Percentiles rank a stretch among this genome's conserved stretches.
Evolutionary conservation across 2,329 filamentous ascomycete genomes (phyloP).

Genomic region (Colletotrichum zoysiae): DNA sequence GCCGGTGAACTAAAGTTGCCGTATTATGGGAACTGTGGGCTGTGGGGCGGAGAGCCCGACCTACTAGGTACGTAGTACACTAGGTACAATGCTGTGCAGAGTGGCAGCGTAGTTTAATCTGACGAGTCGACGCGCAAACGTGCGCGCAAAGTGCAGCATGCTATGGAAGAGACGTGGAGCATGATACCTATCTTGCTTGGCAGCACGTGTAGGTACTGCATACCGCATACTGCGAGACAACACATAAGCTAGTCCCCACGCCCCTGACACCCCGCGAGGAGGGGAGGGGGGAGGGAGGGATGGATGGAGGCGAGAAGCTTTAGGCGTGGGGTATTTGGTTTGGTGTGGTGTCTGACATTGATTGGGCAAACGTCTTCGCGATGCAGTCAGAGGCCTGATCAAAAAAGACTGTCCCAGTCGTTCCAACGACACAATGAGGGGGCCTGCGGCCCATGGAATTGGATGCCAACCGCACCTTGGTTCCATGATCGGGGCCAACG

Average conservation of each 20-base stretch:
- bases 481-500: not conserved
- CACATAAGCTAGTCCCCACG: not conserved
- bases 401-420: not conserved
- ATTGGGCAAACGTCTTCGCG: not conserved
- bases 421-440: not conserved
- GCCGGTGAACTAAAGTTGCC: not conserved
- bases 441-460: not conserved
- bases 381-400: not conserved
- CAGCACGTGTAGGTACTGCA: not conserved
- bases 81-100: not conserved
- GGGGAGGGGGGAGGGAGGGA: not conserved
- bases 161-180: not conserved
- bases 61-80: not conserved
- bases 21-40: not conserved
- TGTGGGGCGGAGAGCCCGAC: not conserved
- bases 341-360: conserved; percentile 1
- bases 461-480: not conserved
- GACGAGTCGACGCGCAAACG: not conserved
- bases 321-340: conserved; percentile 4
- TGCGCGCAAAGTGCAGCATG: not conserved
- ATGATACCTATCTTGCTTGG: not conserved
- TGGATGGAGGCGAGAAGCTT: not conserved
- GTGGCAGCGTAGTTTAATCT: not conserved
- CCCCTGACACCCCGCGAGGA: not conserved
- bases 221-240: not conserved